phyloP scores from a whole-genome alignment of 331 rosid species.

The Telfairia occidentalis region DNA sequence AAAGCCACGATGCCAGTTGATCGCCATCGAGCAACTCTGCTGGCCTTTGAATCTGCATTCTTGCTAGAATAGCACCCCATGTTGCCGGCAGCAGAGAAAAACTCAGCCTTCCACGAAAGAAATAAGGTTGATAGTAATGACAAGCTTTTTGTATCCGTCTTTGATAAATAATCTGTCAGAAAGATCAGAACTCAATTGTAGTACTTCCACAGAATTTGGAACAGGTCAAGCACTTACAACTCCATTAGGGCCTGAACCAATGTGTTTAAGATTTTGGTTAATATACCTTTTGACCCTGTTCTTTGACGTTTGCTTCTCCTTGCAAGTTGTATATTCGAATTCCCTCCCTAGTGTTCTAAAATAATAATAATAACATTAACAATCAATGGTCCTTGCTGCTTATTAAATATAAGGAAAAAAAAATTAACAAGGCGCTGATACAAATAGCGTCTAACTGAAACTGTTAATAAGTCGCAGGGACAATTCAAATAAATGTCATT shows the following conservation, averaged over 20 bases:
- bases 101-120: conserved; percentile 1
- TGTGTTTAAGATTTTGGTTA: not conserved
- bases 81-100: not conserved
- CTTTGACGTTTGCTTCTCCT: too few relatives aligned
- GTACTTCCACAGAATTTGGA: not conserved
- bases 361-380: too few relatives aligned
- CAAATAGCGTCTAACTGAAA: not conserved
- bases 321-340: not conserved
- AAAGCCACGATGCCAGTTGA: conserved; percentile 92
- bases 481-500: not conserved
- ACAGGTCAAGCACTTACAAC: not conserved
- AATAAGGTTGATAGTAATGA: not conserved
- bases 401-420: not conserved
- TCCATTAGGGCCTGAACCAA: not conserved
- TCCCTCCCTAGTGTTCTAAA: not conserved
- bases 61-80: conserved; percentile 76
- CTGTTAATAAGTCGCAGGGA: not conserved
- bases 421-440: not conserved
- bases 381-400: not conserved
- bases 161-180: not conserved
- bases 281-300: not conserved
- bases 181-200: not conserved
- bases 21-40: conserved; percentile 71
- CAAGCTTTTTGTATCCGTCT: not conserved
- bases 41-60: conserved; percentile 51